phyloP scores from a whole-genome alignment of 345 rosid species.

The Populus simonii region DNA sequence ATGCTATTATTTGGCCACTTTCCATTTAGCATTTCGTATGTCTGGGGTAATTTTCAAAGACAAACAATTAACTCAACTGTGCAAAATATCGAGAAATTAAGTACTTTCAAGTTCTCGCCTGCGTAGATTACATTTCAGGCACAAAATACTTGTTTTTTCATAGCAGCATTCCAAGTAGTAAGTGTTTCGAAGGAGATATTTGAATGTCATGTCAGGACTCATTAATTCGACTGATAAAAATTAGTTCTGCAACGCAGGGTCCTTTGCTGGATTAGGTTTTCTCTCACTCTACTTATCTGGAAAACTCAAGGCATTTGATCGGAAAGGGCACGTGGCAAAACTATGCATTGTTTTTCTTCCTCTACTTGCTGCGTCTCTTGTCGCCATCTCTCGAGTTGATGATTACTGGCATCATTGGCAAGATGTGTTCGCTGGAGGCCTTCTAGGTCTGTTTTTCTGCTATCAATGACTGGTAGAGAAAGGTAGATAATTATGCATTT shows the following conservation, averaged over 20 bases:
- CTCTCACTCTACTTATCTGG: conserved; percentile 73
- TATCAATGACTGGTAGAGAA: background rate
- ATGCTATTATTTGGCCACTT: background rate
- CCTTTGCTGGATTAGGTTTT: conserved; percentile 78
- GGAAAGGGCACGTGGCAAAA: conserved; percentile 72
- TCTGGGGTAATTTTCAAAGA: background rate
- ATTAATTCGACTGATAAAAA: background rate
- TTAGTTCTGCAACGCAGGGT: conserved; percentile 44
- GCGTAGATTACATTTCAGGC: background rate
- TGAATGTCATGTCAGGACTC: background rate
- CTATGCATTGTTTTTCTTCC: conserved; percentile 66
- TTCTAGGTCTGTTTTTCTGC: conserved; percentile 44
- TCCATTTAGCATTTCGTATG: background rate
- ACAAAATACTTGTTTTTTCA: background rate
- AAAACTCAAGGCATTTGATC: conserved; percentile 63
- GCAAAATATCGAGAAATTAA: background rate
- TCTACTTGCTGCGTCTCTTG: conserved; percentile 63
- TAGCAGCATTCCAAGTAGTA: background rate
- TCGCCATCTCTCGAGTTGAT: conserved; percentile 77
- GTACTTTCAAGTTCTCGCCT: background rate
- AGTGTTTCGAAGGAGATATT: background rate
- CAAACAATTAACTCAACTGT: background rate
- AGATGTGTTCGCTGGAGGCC: conserved; percentile 75
- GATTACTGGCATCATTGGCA: conserved; percentile 94
- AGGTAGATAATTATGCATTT: background rate